Conservation (phyloP, 2,329 filamentous ascomycete genomes). For the Rutstroemia sp. region DNA sequence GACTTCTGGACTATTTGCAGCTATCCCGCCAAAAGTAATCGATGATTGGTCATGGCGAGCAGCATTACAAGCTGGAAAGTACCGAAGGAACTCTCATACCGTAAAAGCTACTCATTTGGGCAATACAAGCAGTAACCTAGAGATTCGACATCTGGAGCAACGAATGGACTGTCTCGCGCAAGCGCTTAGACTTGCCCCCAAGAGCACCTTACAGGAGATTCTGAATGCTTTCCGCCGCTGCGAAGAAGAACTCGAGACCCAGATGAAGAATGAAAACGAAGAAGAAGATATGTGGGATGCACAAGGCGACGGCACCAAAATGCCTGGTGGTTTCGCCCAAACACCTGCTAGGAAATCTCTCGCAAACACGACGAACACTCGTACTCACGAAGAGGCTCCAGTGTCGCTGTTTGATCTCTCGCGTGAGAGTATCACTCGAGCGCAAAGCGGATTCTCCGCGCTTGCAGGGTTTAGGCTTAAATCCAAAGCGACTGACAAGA, state of each 20-base stretch:
- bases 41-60: conserved; percentile 75
- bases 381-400: conserved; percentile 45
- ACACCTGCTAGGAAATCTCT: conserved; percentile 29
- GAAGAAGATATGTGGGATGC: conserved; percentile 66
- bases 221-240: conserved; percentile 68
- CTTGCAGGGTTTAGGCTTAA: conserved; percentile 33
- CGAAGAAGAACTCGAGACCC: conserved; percentile 66
- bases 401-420: conserved; percentile 61
- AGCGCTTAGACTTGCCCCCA: conserved; percentile 66
- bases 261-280: conserved; percentile 58
- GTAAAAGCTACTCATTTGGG: conserved; percentile 51
- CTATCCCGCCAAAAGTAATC: conserved; percentile 20
- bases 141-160: conserved; percentile 69
- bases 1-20: conserved; percentile 16
- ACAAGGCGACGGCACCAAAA: conserved; percentile 49
- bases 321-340: conserved; percentile 47
- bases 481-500: conserved; percentile 5
- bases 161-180: conserved; percentile 73
- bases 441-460: conserved; percentile 50
- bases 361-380: conserved; percentile 29
- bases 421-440: conserved; percentile 50
- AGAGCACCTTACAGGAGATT: conserved; percentile 64
- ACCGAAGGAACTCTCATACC: conserved; percentile 49
- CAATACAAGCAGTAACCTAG: conserved; percentile 49
- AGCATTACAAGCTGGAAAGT: conserved; percentile 70